Conservation (phyloP, 2,329 filamentous ascomycete genomes). For the Arthroderma uncinatum region DNA sequence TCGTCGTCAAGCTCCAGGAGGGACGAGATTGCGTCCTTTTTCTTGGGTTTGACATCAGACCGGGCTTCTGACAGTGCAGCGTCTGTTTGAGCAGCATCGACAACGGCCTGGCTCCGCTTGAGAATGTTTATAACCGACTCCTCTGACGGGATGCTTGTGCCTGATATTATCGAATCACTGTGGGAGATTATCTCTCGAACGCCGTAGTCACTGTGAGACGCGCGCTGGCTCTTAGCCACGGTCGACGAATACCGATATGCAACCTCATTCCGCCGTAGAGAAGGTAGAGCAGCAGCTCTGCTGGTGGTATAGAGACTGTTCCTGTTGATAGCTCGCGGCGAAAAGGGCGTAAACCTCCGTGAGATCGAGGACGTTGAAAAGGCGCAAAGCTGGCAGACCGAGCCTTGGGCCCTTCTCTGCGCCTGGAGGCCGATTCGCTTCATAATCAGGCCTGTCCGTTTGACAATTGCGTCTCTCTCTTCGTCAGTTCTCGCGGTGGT, state of each 20-base stretch:
- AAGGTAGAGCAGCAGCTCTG: neutral
- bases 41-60: slow-evolving; percentile 14
- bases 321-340: neutral
- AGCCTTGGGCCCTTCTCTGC: slow-evolving; percentile 19
- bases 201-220: slow-evolving; percentile 15
- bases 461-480: neutral
- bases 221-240: neutral
- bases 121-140: slow-evolving; percentile 26
- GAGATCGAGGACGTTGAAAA: slow-evolving; percentile 20
- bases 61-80: too few species aligned
- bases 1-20: slow-evolving; percentile 29
- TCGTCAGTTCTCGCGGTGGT: neutral
- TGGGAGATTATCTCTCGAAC: slow-evolving; percentile 24
- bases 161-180: slow-evolving; percentile 22
- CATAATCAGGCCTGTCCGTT: slow-evolving; percentile 18
- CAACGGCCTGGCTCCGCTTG: slow-evolving; percentile 26
- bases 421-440: slow-evolving; percentile 26
- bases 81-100: slow-evolving; percentile 21
- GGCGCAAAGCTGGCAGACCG: slow-evolving; percentile 32
- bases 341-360: neutral
- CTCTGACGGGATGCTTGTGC: slow-evolving; percentile 26
- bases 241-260: slow-evolving; percentile 5
- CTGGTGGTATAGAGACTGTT: neutral
- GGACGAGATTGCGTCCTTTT: slow-evolving; percentile 31
- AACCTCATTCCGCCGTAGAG: neutral